These are phyloP conservation scores for Ganoderma boninense DNA, from an alignment of 1,284 basidiomycete genomes.

Conservation along the genomic window DNA sequence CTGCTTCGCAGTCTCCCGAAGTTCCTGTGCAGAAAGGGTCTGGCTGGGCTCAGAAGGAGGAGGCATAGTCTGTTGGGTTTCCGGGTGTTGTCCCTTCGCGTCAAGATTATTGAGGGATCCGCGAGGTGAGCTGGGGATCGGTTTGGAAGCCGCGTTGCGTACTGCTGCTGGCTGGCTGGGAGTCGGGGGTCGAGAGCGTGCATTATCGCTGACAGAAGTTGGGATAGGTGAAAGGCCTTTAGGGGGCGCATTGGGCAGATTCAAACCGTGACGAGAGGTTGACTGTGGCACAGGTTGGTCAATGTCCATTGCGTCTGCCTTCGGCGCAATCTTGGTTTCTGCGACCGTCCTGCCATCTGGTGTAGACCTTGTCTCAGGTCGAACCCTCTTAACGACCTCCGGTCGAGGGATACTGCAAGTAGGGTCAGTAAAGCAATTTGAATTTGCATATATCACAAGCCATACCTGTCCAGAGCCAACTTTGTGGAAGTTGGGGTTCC, in stretches of 20 bases:
- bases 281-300: slow-evolving; percentile 37
- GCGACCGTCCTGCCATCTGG: slow-evolving; percentile 38
- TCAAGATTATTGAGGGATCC: slow-evolving; percentile 30
- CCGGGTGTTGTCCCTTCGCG: slow-evolving; percentile 42
- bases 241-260: slow-evolving; percentile 5
- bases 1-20: slow-evolving; percentile 79
- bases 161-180: slow-evolving; percentile 34
- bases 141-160: slow-evolving; percentile 42
- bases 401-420: slow-evolving; percentile 72
- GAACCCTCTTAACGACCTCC: slow-evolving; percentile 76
- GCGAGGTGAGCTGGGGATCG: slow-evolving; percentile 53
- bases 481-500: slow-evolving; percentile 53
- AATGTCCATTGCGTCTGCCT: slow-evolving; percentile 50
- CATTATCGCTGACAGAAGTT: slow-evolving; percentile 19
- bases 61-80: slow-evolving; percentile 66
- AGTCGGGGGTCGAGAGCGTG: slow-evolving; percentile 39
- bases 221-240: slow-evolving; percentile 20
- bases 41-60: slow-evolving; percentile 83
- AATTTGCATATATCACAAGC: neutral
- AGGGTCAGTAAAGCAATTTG: neutral
- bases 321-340: slow-evolving; percentile 24
- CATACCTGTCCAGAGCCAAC: slow-evolving; percentile 71
- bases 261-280: slow-evolving; percentile 9
- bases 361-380: slow-evolving; percentile 52
- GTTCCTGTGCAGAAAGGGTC: slow-evolving; percentile 80